A percentile compares a stretch with the other conserved stretches of the same genome.
Conservation (phyloP, 805 yeast genomes). For the Teunomyces barrocoloradensis region DNA sequence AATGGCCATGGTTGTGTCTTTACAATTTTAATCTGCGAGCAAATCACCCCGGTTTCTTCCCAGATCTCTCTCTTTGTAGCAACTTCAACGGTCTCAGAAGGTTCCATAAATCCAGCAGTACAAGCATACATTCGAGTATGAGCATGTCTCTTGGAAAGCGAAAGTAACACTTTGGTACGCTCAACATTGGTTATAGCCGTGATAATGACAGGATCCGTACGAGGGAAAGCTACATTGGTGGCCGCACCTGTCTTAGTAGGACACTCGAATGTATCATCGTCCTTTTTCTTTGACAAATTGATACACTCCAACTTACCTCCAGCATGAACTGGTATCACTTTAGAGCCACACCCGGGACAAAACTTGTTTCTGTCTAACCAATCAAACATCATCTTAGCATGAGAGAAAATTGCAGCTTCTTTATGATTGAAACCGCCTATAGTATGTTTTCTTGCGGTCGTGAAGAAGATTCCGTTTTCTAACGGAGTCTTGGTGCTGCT, state of each 20-base stretch:
- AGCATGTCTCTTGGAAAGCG: conserved; percentile 63
- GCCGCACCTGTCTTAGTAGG: conserved; percentile 44
- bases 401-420: conserved; percentile 72
- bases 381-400: conserved; percentile 80
- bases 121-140: conserved; percentile 64
- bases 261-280: conserved; percentile 22
- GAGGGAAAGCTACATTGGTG: conserved; percentile 82
- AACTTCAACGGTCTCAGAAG: conserved; percentile 86
- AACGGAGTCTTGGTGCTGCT: background rate
- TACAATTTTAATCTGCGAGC: conserved; percentile 54
- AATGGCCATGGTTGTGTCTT: conserved; percentile 97
- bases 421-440: conserved; percentile 27
- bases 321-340: conserved; percentile 59
- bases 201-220: conserved; percentile 88
- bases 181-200: conserved; percentile 68
- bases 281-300: conserved; percentile 15
- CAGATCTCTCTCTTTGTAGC: conserved; percentile 87
- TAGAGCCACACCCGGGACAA: conserved; percentile 86
- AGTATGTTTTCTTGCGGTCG: conserved; percentile 35
- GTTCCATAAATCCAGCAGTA: conserved; percentile 95
- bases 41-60: conserved; percentile 90
- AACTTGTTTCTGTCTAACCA: conserved; percentile 73
- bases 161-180: conserved; percentile 64
- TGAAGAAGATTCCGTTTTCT: conserved; percentile 22
- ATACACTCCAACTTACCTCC: conserved; percentile 63